Evolutionary conservation across 768 basidiomycete species (phyloP).

Genomic region (Termitomyces sp.): DNA sequence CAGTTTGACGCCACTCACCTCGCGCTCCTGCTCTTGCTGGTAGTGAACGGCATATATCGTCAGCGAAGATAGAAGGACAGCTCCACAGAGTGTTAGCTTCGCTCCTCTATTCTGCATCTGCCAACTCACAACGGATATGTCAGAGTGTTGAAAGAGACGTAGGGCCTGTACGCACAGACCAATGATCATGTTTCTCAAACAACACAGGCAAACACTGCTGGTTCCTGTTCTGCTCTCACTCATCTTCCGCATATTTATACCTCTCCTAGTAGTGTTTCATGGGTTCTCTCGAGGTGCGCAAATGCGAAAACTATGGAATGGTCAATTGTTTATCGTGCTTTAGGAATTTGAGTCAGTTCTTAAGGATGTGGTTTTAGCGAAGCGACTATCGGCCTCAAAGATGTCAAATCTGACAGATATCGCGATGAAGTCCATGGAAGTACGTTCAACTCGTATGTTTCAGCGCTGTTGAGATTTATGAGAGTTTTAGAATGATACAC

Average conservation of each 20-base stretch:
- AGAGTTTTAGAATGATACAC: slow-evolving; percentile 66
- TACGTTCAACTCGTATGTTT: slow-evolving; percentile 33
- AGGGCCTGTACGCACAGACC: slow-evolving; percentile 23
- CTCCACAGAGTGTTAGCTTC: slow-evolving; percentile 69
- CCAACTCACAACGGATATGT: slow-evolving; percentile 29
- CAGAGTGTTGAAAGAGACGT: slow-evolving; percentile 2
- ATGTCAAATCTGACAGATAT: slow-evolving; percentile 76
- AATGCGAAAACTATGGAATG: not conserved
- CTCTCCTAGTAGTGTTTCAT: slow-evolving; percentile 27
- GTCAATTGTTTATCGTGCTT: slow-evolving; percentile 5
- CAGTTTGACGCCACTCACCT: slow-evolving; percentile 44
- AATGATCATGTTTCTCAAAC: slow-evolving; percentile 7
- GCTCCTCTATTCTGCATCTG: slow-evolving; percentile 64
- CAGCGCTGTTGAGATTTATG: not conserved
- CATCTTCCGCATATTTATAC: slow-evolving; percentile 13
- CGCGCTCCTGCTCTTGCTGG: slow-evolving; percentile 79
- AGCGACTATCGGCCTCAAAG: slow-evolving; percentile 85
- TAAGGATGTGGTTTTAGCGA: slow-evolving; percentile 79
- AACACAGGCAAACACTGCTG: slow-evolving; percentile 33
- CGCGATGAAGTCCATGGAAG: slow-evolving; percentile 76
- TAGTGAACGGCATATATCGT: slow-evolving; percentile 91
- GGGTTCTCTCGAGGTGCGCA: slow-evolving; percentile 41
- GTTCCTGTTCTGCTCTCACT: slow-evolving; percentile 14
- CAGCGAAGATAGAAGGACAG: slow-evolving; percentile 59
- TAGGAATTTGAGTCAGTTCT: slow-evolving; percentile 82